Conservation (phyloP, 2,329 filamentous ascomycete species). For the Dactylellina drechsleri region DNA sequence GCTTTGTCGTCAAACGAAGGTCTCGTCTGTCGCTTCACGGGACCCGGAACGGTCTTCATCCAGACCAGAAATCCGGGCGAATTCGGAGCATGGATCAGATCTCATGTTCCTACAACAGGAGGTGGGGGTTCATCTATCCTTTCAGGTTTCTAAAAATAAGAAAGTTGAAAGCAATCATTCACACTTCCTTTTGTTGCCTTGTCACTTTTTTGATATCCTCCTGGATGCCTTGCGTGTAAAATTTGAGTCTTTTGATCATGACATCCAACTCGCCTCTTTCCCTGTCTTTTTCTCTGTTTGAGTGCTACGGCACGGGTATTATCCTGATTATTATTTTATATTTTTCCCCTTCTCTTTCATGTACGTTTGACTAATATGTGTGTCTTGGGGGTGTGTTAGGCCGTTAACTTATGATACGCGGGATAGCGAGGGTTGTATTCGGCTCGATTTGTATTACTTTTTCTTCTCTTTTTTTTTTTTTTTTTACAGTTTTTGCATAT, state of each 20-base stretch:
- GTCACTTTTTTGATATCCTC: slow-evolving; percentile 7
- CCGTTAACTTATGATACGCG: slow-evolving; percentile 11
- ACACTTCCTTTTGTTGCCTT: slow-evolving; percentile 3
- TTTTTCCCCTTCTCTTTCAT: slow-evolving; percentile 24
- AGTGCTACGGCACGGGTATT: slow-evolving; percentile 14
- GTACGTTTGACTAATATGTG: slow-evolving; percentile 46
- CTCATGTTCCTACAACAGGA: slow-evolving; percentile 60
- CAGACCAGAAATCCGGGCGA: slow-evolving; percentile 86
- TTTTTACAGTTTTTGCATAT: no score
- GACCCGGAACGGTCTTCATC: slow-evolving; percentile 88
- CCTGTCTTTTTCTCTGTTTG: slow-evolving; percentile 1
- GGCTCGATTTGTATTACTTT: slow-evolving; percentile 2
- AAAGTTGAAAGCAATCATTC: background rate
- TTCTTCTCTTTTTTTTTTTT: no score
- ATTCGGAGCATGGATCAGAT: slow-evolving; percentile 68
- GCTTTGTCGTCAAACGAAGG: slow-evolving; percentile 83
- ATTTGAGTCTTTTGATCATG: background rate
- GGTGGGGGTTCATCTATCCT: slow-evolving; percentile 44
- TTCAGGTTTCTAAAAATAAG: slow-evolving; percentile 31
- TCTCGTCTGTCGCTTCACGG: slow-evolving; percentile 85
- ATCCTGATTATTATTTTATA: background rate
- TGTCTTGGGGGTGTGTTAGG: slow-evolving; percentile 27
- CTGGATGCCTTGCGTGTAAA: background rate
- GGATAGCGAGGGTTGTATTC: background rate
- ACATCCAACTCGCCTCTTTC: background rate